Evolutionary conservation across 2,329 filamentous ascomycete species (phyloP).

Genomic region (Fusarium torulosum): DNA sequence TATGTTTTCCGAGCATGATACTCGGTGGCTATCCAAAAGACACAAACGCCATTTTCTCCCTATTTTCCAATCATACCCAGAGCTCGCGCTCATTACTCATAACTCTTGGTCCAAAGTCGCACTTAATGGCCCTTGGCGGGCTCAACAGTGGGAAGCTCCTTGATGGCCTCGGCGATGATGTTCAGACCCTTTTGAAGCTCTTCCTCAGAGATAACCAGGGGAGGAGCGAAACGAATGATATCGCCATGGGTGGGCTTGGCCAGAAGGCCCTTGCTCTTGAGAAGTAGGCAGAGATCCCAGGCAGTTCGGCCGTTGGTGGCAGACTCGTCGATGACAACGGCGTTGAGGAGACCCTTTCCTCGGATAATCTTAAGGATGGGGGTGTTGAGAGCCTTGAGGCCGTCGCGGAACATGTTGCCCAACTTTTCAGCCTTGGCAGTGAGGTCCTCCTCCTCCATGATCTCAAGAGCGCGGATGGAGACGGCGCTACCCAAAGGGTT

Average conservation of each 20-base stretch:
- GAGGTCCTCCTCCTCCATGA: constrained; percentile 92
- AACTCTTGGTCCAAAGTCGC: constrained; percentile 5
- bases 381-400: constrained; percentile 79
- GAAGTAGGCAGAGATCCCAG: constrained; percentile 95
- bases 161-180: constrained; percentile 85
- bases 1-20: constrained; percentile 24
- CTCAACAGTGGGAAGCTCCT: constrained; percentile 77
- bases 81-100: constrained; percentile 42
- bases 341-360: constrained; percentile 94
- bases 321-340: constrained; percentile 93
- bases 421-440: constrained; percentile 84
- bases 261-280: constrained; percentile 96
- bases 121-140: constrained; percentile 55
- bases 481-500: constrained; percentile 97
- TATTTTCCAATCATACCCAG: constrained; percentile 28
- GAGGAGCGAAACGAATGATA: constrained; percentile 97
- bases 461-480: constrained; percentile 92
- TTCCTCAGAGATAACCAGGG: constrained; percentile 90
- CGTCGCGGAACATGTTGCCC: constrained; percentile 85
- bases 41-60: constrained; percentile 34
- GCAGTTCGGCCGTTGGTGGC: constrained; percentile 87
- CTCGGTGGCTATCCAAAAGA: constrained; percentile 21
- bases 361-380: constrained; percentile 86
- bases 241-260: constrained; percentile 99
- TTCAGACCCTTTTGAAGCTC: constrained; percentile 82